Evolutionary conservation across 139 green algal species (phyloP).

Genomic region (Dunaliella sp.): DNA sequence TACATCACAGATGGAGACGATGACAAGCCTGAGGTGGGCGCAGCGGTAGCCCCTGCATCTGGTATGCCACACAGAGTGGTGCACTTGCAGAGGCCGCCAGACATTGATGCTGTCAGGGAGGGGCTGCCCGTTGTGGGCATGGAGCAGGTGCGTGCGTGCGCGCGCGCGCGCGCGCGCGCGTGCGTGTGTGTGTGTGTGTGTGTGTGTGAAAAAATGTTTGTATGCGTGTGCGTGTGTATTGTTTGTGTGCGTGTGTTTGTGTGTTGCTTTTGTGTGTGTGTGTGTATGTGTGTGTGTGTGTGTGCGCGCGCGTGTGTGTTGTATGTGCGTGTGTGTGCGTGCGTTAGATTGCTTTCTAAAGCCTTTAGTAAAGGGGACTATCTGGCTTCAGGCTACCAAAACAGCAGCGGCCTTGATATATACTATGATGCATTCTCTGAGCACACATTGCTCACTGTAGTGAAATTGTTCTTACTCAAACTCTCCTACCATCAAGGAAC

Average conservation of each 20-base stretch:
- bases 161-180: not conserved
- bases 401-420: too few relatives aligned
- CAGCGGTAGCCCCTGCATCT: not conserved
- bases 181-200: not conserved
- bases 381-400: too few relatives aligned
- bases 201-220: not conserved
- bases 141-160: constrained; percentile 61
- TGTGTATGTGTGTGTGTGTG: too few relatives aligned
- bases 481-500: not conserved
- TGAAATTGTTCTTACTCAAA: not conserved
- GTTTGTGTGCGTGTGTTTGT: not conserved
- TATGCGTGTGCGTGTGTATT: not conserved
- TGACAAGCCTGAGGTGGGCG: not conserved
- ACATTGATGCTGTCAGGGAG: constrained; percentile 49
- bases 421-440: not conserved
- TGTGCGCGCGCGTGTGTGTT: too few relatives aligned
- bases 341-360: too few relatives aligned
- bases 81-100: constrained; percentile 33
- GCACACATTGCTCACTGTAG: not conserved
- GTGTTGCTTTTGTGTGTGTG: not conserved
- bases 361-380: too few relatives aligned
- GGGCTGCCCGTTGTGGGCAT: constrained; percentile 82
- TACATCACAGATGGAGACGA: not conserved
- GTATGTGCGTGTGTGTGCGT: too few relatives aligned
- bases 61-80: constrained; percentile 39